Conservation (phyloP, 208 protist species). For the Trypanosoma platydactyli region DNA sequence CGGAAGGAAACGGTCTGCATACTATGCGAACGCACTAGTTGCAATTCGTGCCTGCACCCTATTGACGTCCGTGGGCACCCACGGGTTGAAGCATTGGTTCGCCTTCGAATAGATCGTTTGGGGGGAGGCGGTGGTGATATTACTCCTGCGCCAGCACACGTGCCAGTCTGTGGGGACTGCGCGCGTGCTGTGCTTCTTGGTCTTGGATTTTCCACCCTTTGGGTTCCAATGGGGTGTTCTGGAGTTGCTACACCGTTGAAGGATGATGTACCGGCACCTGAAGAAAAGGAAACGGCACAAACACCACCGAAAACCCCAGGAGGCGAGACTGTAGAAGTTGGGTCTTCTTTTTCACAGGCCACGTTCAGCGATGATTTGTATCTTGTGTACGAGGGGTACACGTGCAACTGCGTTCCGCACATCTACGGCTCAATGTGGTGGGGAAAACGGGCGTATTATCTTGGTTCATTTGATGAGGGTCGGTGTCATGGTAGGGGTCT, state of each 20-base stretch:
- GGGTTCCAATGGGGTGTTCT: conserved; percentile 69
- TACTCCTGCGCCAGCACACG: conserved; percentile 32
- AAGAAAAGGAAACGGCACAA: neutral
- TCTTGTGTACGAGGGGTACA: conserved; percentile 78
- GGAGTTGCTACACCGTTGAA: neutral
- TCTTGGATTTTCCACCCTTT: conserved; percentile 52
- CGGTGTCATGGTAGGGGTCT: conserved; percentile 60
- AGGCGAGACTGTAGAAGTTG: neutral
- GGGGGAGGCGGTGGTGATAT: conserved; percentile 10
- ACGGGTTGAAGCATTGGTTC: conserved; percentile 35
- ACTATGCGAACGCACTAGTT: conserved; percentile 61
- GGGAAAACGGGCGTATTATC: conserved; percentile 58
- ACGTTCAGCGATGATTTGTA: neutral
- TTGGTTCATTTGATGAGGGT: conserved; percentile 60
- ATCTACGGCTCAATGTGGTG: conserved; percentile 85
- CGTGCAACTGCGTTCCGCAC: conserved; percentile 56
- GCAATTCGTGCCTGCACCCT: conserved; percentile 55
- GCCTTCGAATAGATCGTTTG: neutral
- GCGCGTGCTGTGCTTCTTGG: conserved; percentile 44
- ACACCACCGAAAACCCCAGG: neutral
- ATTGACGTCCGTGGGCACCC: conserved; percentile 43
- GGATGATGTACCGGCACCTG: neutral
- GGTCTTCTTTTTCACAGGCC: neutral
- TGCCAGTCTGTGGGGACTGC: conserved; percentile 75
- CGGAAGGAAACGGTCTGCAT: conserved; percentile 56